Conservation (phyloP, 441 rosid genomes). For the Populus hybrid region DNA sequence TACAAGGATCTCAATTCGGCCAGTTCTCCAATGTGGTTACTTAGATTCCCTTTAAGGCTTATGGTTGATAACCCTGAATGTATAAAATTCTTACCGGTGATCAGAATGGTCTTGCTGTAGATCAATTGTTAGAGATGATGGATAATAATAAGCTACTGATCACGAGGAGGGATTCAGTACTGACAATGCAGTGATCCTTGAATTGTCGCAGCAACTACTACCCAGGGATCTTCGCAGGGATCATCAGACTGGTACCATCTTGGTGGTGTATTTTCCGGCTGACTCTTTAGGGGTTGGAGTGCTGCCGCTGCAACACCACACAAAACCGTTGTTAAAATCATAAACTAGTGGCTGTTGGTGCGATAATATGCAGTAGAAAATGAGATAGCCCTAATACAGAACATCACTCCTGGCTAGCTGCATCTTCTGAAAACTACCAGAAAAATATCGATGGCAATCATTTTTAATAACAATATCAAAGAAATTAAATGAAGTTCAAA, state of each 20-base stretch:
- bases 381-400: not conserved
- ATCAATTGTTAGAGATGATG: not conserved
- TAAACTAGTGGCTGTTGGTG: not conserved
- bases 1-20: conserved; percentile 75
- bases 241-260: conserved; percentile 67
- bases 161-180: conserved; percentile 18
- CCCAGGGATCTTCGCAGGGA: conserved; percentile 80
- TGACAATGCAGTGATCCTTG: conserved; percentile 77
- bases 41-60: conserved; percentile 70
- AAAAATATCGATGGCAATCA: no score
- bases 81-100: not conserved
- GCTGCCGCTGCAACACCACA: conserved; percentile 47
- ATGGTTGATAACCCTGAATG: conserved; percentile 67
- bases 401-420: no score
- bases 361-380: not conserved
- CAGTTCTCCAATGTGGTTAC: conserved; percentile 76
- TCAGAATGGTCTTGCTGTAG: not conserved
- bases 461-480: no score
- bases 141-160: not conserved
- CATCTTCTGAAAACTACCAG: no score
- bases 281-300: conserved; percentile 62
- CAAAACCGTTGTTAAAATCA: not conserved
- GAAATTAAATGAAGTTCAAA: not conserved
- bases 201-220: conserved; percentile 51
- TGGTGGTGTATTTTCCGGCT: conserved; percentile 72